Conservation (phyloP, 257 asterid species). For the Solanum sitiens region DNA sequence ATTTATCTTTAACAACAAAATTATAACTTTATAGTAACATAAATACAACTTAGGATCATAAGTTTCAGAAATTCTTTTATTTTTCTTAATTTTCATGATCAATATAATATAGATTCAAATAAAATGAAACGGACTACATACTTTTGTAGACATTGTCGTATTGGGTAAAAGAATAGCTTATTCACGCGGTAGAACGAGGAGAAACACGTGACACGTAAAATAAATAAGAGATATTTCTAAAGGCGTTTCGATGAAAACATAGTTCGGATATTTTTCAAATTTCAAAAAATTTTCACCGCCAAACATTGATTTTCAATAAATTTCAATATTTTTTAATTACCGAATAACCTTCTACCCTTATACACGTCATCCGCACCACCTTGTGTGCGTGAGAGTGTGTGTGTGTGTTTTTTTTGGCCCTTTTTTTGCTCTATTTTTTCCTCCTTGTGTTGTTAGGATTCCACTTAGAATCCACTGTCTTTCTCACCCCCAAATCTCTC, state of each 20-base stretch:
- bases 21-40: not conserved
- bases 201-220: not conserved
- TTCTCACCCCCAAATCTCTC: conserved; percentile 19
- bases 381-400: not conserved
- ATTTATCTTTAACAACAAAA: not conserved
- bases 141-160: not conserved
- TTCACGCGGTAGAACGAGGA: not conserved
- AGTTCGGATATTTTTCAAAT: not conserved
- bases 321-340: not conserved
- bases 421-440: not conserved
- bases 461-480: conserved; percentile 3
- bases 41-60: not conserved
- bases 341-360: not conserved
- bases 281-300: not conserved
- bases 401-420: not conserved
- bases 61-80: too few relatives aligned
- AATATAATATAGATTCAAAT: not conserved
- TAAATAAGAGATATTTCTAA: not conserved
- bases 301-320: not conserved
- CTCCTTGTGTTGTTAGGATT: not conserved
- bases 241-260: not conserved
- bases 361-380: not conserved
- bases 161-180: not conserved
- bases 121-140: not conserved
- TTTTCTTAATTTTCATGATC: too few relatives aligned